Evolutionary conservation across 2,329 filamentous ascomycete species (phyloP), one percentile per base, ranked within the genome.

Genomic region (Aquanectria penicillioides): DNA sequence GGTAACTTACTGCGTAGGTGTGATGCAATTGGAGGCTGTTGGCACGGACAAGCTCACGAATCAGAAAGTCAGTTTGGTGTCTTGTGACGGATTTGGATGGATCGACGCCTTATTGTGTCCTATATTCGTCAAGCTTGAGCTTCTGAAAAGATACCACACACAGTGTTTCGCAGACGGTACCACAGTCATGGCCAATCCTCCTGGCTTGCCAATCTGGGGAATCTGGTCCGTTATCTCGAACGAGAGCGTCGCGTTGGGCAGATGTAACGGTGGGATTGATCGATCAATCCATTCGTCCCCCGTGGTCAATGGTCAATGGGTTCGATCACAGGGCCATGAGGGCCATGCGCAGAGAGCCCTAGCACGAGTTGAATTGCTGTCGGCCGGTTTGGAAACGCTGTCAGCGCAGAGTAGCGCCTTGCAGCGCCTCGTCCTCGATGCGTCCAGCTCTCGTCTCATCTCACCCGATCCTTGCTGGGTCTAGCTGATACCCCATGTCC

Each of bases 321-420:
- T 47, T n/a, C 40, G 15, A 46, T 40, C 29, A 52, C 58, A 53
- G 43, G 58, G 20, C 34, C 28, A 46, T 20, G n/a, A n/a, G n/a
- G n/a, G n/a, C n/a, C n/a, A n/a, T 20, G 41, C 41, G 41, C 41
- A 28, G 41, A 28, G 41, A 33, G 41, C 18, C n/a, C 23, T 33
- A 28, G 26, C 15, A 22, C 49, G 31, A 37, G 23, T 38, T 22
- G 18, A 5, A 17, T 3, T 36, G 46, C 26, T 36, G 22, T 26
- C 34, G 17, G 46, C 29, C 26, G n/a, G 52, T 58, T 66, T 40
- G 17, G 15, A 46, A 40, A 51, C 54, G 41, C 46, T 50, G 61
- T 62, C 61, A 62, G 63, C 63, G 57, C 63, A 69, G 50, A 50
- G 50, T 52, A 67, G 65, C 67, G 57, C 67, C 59, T 69, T 37